These are phyloP conservation scores for Asclepias syriaca DNA, from an alignment of 257 asterid genomes.

Conservation along the genomic window DNA sequence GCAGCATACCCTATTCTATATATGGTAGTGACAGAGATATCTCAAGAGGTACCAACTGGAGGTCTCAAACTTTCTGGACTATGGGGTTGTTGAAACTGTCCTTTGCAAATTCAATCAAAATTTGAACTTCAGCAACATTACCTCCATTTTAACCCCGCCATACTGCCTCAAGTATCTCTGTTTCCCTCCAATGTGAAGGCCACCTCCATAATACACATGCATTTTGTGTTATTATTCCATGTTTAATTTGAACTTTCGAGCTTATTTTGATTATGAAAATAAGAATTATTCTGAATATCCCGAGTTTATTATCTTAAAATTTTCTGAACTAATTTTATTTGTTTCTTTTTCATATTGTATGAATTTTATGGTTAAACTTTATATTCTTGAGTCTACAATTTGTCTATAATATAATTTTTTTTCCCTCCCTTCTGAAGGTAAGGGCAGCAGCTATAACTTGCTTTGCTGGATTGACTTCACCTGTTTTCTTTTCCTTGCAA, in stretches of 20 bases:
- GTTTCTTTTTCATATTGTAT: background rate
- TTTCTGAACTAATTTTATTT: background rate
- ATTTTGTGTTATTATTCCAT: background rate
- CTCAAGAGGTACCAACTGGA: background rate
- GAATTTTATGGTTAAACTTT: background rate
- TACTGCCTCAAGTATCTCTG: background rate
- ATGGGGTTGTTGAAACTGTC: background rate
- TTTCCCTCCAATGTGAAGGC: background rate
- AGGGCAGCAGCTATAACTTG: conserved; percentile 96
- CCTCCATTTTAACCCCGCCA: background rate
- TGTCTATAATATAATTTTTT: background rate
- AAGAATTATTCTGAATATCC: background rate
- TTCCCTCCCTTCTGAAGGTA: conserved; percentile 43
- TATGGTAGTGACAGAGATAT: background rate
- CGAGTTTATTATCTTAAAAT: background rate
- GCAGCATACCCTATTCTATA: background rate
- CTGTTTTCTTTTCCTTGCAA: conserved; percentile 61
- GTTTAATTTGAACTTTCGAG: background rate
- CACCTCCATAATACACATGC: background rate
- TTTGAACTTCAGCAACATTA: background rate
- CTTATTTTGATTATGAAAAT: background rate
- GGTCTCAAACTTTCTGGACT: background rate
- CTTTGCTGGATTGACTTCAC: conserved; percentile 94
- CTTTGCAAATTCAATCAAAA: background rate
- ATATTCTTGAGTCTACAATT: background rate